Evolutionary conservation across 208 protist genomes (phyloP).

Genomic region (Leptomonas pyrrhocoris): DNA sequence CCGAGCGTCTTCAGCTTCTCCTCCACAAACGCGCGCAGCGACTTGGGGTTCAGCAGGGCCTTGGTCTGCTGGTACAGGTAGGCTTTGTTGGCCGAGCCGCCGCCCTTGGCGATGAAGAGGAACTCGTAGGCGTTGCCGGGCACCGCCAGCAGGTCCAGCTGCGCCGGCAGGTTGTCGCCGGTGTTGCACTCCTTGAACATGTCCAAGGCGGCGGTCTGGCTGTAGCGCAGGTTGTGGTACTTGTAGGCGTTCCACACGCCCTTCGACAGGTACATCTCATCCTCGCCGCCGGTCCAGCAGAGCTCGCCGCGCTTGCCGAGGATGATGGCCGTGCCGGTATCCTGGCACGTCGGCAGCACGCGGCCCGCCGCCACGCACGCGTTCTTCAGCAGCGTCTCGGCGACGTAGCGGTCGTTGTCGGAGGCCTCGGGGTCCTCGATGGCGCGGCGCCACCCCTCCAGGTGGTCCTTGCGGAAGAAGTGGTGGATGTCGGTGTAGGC

Average conservation of each 20-base stretch:
- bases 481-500: constrained; percentile 95
- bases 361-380: constrained; percentile 93
- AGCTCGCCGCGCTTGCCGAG: constrained; percentile 96
- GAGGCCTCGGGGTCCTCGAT: constrained; percentile 96
- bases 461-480: constrained; percentile 95
- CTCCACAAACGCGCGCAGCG: constrained; percentile 92
- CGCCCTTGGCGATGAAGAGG: constrained; percentile 97
- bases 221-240: constrained; percentile 96
- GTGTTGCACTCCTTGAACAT: constrained; percentile 99
- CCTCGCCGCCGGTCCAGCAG: constrained; percentile 96
- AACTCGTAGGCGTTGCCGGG: constrained; percentile 96
- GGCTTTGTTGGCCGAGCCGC: constrained; percentile 98
- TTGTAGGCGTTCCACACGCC: constrained; percentile 97
- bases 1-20: constrained; percentile 95
- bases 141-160: constrained; percentile 95
- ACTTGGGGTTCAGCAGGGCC: constrained; percentile 94
- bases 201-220: constrained; percentile 93
- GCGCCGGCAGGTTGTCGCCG: constrained; percentile 97
- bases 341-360: constrained; percentile 94
- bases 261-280: constrained; percentile 93
- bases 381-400: constrained; percentile 96
- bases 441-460: constrained; percentile 94
- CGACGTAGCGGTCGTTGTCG: constrained; percentile 97
- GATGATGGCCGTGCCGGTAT: constrained; percentile 98
- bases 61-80: constrained; percentile 98